These are phyloP conservation scores for Chaetomium cochliodes DNA, from an alignment of 495 filamentous ascomycete species.

Conservation along the genomic window DNA sequence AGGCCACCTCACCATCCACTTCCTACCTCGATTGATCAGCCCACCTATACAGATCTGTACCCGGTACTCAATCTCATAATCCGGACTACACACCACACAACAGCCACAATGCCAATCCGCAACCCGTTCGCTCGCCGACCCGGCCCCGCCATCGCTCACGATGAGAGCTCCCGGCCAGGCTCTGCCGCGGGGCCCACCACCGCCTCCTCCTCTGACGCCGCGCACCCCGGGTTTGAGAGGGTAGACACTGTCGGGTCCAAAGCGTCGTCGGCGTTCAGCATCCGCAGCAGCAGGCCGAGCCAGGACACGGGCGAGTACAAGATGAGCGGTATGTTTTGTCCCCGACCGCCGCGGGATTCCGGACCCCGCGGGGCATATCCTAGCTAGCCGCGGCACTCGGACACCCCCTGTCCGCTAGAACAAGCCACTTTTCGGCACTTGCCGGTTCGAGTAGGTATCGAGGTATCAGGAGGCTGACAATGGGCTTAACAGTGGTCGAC, in stretches of 20 bases:
- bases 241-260: constrained; percentile 57
- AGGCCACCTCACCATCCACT: background rate
- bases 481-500: constrained; percentile 73
- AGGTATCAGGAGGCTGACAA: too few species aligned
- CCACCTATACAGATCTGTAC: too few species aligned
- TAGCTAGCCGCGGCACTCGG: background rate
- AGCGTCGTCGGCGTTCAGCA: constrained; percentile 59
- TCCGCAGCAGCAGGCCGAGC: constrained; percentile 54
- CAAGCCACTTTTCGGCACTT: background rate
- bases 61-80: background rate
- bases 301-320: constrained; percentile 72
- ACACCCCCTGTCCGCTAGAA: constrained; percentile 8
- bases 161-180: constrained; percentile 56
- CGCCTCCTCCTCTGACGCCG: constrained; percentile 19
- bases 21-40: background rate
- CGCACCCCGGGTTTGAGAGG: constrained; percentile 52
- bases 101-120: constrained; percentile 71
- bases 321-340: constrained; percentile 73
- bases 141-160: constrained; percentile 46
- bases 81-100: background rate
- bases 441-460: background rate
- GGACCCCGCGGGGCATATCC: constrained; percentile 9
- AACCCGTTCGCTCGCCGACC: constrained; percentile 67
- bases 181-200: constrained; percentile 21
- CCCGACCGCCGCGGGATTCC: background rate